Percentiles rank a stretch among this genome's conserved stretches.
Evolutionary conservation across 257 asterid genomes (phyloP).

Genomic region (Ilex aquifolium): DNA sequence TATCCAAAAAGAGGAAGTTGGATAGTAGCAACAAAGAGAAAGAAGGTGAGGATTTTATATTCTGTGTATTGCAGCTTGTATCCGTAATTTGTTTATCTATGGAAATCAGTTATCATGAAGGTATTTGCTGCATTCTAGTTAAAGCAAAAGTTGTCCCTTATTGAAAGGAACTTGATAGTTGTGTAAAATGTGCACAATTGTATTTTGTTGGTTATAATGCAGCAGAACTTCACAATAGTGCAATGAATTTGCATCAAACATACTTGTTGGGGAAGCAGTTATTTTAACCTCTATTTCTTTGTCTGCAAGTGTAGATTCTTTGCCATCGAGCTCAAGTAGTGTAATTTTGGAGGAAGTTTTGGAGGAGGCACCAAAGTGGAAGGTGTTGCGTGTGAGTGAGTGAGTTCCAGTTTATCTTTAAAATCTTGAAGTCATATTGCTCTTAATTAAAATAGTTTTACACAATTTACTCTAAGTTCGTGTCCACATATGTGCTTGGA

Average conservation of each 20-base stretch:
- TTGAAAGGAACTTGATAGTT: no score
- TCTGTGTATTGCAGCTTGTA: constrained; percentile 1
- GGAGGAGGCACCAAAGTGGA: constrained; percentile 98
- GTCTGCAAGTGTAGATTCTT: constrained; percentile 38
- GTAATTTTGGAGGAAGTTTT: constrained; percentile 67
- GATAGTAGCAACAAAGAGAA: constrained; percentile 42
- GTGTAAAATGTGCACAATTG: no score
- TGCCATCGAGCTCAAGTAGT: constrained; percentile 36
- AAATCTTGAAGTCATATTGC: not conserved
- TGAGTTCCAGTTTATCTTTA: constrained; percentile 40
- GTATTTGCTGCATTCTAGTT: no score
- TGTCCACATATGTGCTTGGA: not conserved
- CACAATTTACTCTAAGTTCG: not conserved
- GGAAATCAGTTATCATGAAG: not conserved
- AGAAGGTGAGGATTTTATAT: constrained; percentile 46
- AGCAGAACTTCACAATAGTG: no score
- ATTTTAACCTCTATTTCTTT: constrained; percentile 14
- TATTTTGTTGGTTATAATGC: no score
- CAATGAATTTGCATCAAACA: no score
- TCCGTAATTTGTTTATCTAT: no score
- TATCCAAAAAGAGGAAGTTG: constrained; percentile 66
- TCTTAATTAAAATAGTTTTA: not conserved
- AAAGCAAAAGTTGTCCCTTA: no score
- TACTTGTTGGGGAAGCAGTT: no score
- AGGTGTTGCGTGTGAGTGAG: constrained; percentile 97